A percentile compares a stretch with the other conserved stretches of the same genome.
Conservation (phyloP, 768 basidiomycete genomes). For the Dioszegia crocea region DNA sequence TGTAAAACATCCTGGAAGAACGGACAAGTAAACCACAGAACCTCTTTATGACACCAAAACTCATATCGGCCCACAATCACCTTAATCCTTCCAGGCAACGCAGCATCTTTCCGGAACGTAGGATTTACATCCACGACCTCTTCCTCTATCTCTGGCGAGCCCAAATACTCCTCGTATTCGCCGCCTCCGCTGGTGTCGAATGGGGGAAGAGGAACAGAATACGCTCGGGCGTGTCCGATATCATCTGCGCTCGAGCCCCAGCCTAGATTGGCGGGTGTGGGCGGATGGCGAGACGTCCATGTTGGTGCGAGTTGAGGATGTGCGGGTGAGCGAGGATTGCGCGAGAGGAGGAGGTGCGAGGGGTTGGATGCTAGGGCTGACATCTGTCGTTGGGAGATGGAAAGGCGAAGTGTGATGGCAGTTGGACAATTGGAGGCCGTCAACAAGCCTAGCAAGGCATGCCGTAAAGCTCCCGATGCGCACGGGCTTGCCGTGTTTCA, state of each 20-base stretch:
- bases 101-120: constrained; percentile 65
- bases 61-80: constrained; percentile 82
- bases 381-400: background rate
- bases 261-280: background rate
- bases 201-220: background rate
- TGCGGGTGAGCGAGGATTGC: constrained; percentile 44
- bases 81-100: constrained; percentile 81
- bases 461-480: too few relatives aligned
- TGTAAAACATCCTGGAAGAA: constrained; percentile 89
- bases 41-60: constrained; percentile 91
- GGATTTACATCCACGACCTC: constrained; percentile 69
- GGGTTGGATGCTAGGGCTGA: constrained; percentile 28
- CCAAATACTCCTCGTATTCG: background rate
- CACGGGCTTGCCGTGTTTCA: too few relatives aligned
- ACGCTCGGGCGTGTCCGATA: background rate
- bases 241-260: background rate
- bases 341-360: constrained; percentile 38
- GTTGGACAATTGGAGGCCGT: background rate
- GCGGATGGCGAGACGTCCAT: constrained; percentile 21
- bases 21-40: constrained; percentile 86
- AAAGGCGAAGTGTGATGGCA: background rate
- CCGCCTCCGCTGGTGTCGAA: background rate
- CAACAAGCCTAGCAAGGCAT: too few relatives aligned
- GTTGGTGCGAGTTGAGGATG: constrained; percentile 42
- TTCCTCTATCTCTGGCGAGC: constrained; percentile 5